Evolutionary conservation across 2,329 filamentous ascomycete genomes (phyloP).

Genomic region (Nemania sp.): DNA sequence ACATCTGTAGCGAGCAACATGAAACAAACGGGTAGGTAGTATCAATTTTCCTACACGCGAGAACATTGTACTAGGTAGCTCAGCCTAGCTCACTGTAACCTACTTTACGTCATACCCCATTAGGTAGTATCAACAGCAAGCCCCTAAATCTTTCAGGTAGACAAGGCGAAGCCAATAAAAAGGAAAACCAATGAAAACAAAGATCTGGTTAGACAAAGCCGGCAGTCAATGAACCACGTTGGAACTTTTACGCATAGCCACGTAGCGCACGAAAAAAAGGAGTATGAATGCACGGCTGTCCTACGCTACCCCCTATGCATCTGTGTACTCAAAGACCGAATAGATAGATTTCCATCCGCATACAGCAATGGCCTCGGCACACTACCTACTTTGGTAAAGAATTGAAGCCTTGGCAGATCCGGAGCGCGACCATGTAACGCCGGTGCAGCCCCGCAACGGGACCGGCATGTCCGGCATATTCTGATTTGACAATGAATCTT

Average conservation of each 20-base stretch:
- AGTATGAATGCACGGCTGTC: too few relatives aligned
- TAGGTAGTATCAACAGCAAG: neutral
- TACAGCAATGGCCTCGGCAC: neutral
- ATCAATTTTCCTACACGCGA: neutral
- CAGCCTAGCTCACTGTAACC: neutral
- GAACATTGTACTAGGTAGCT: neutral
- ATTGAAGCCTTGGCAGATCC: conserved; percentile 1
- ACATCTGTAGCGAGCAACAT: neutral
- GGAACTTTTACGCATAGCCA: too few relatives aligned
- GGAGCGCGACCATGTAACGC: neutral
- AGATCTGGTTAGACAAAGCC: neutral
- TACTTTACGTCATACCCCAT: neutral
- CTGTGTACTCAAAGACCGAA: neutral
- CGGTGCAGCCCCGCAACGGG: conserved; percentile 2
- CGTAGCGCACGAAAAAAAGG: neutral
- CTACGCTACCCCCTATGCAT: neutral
- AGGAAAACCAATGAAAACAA: too few relatives aligned
- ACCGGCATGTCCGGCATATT: conserved; percentile 3
- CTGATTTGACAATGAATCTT: neutral
- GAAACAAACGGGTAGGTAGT: neutral
- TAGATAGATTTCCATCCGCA: neutral
- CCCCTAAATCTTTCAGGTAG: too few relatives aligned
- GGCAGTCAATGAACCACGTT: neutral
- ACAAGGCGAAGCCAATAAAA: too few relatives aligned
- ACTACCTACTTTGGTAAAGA: neutral